Evolutionary conservation across 148 eudicot genomes (phyloP).

Genomic region (Cornus controversa): DNA sequence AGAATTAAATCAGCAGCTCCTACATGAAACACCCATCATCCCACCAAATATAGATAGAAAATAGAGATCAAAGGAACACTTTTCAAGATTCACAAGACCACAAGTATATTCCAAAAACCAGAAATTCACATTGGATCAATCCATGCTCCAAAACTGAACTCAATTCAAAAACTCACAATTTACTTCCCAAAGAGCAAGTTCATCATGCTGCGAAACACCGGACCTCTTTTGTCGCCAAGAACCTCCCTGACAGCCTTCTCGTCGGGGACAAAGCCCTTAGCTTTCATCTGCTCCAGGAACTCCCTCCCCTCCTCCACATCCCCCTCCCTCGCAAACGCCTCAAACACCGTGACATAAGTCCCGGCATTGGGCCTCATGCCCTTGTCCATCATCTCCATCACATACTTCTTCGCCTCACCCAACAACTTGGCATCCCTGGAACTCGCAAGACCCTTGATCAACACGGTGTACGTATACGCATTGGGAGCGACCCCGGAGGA

Average conservation of each 20-base stretch:
- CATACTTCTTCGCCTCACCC: constrained; percentile 53
- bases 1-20: background rate
- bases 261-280: constrained; percentile 48
- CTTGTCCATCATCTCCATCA: constrained; percentile 63
- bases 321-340: constrained; percentile 50
- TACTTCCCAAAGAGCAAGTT: constrained; percentile 49
- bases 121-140: background rate
- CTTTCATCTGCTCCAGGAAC: constrained; percentile 50
- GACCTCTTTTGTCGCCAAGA: constrained; percentile 48
- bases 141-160: background rate
- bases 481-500: constrained; percentile 59
- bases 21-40: background rate
- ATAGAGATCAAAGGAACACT: background rate
- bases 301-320: constrained; percentile 55
- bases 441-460: constrained; percentile 52
- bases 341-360: constrained; percentile 47
- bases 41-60: background rate
- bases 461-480: constrained; percentile 56
- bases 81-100: background rate
- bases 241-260: constrained; percentile 52
- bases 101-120: background rate
- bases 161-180: background rate
- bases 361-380: constrained; percentile 58
- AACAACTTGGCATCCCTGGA: constrained; percentile 35
- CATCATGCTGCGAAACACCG: constrained; percentile 38